A percentile compares a stretch with the other conserved stretches of the same genome.
Conservation (phyloP, 2,329 filamentous ascomycete species). For the Diplodia corticola region DNA sequence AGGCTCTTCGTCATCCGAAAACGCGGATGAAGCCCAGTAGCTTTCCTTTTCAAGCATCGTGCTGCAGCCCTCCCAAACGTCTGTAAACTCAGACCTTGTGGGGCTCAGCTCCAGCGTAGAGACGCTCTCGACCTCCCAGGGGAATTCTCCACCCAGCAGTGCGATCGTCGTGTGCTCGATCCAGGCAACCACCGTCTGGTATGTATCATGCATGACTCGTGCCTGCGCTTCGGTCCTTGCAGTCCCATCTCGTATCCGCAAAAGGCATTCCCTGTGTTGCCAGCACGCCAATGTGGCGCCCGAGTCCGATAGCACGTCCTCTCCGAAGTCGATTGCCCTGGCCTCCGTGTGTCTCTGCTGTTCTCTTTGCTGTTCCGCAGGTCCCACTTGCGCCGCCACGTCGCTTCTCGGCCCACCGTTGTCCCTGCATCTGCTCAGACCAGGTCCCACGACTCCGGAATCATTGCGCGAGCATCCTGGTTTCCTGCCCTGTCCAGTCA, state of each 20-base stretch:
- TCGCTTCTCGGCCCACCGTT: neutral
- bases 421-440: conserved; percentile 11
- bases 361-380: neutral
- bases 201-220: neutral
- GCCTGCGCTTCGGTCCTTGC: neutral
- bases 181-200: neutral
- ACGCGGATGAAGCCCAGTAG: neutral
- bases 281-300: conserved; percentile 6
- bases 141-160: neutral
- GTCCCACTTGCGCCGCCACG: conserved; percentile 6
- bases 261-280: conserved; percentile 6
- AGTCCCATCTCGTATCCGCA: neutral
- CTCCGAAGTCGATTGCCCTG: neutral
- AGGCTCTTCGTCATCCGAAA: neutral
- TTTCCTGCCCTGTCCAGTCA: neutral
- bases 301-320: conserved; percentile 14
- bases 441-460: neutral
- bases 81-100: neutral
- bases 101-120: neutral
- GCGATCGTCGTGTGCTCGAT: conserved; percentile 16
- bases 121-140: neutral
- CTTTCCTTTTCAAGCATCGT: neutral
- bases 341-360: neutral
- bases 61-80: neutral
- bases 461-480: neutral